phyloP scores from a whole-genome alignment of 1,139 yeast genomes.

The Geotrichum restrictum region DNA sequence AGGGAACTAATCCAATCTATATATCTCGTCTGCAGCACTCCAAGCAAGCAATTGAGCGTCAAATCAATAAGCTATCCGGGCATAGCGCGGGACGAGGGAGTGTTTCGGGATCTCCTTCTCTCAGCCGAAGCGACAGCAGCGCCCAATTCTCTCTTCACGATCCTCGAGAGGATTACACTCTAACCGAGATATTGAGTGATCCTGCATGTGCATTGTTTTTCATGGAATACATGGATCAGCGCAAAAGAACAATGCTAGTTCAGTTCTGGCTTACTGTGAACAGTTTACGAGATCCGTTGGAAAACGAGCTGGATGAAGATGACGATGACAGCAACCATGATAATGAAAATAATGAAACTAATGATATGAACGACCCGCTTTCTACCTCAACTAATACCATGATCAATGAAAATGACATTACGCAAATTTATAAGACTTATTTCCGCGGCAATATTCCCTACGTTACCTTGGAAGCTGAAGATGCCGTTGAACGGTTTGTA shows the following conservation, averaged over 20 bases:
- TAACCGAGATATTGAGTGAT: conserved; percentile 46
- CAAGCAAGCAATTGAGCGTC: conserved; percentile 30
- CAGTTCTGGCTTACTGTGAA: conserved; percentile 69
- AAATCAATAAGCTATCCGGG: conserved; percentile 32
- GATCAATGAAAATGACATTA: conserved; percentile 32
- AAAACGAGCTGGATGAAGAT: conserved; percentile 39
- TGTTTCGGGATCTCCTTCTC: neutral
- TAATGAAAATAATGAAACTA: neutral
- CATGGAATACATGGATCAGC: conserved; percentile 53
- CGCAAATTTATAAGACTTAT: conserved; percentile 46
- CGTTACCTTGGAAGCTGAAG: conserved; percentile 25
- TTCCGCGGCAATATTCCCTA: conserved; percentile 35
- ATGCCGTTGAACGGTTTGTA: conserved; percentile 31
- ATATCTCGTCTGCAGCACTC: conserved; percentile 34
- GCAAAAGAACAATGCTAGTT: conserved; percentile 45
- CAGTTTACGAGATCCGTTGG: conserved; percentile 67
- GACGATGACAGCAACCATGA: neutral
- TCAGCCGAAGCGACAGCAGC: conserved; percentile 13
- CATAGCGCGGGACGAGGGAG: neutral
- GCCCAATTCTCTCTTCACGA: conserved; percentile 22
- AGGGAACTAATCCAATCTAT: conserved; percentile 27
- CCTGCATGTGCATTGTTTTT: conserved; percentile 51
- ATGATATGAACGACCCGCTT: neutral
- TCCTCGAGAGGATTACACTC: conserved; percentile 37
- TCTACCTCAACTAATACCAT: conserved; percentile 2